Conservation (phyloP, 805 yeast genomes). For the Wickerhamiella parazyma region DNA sequence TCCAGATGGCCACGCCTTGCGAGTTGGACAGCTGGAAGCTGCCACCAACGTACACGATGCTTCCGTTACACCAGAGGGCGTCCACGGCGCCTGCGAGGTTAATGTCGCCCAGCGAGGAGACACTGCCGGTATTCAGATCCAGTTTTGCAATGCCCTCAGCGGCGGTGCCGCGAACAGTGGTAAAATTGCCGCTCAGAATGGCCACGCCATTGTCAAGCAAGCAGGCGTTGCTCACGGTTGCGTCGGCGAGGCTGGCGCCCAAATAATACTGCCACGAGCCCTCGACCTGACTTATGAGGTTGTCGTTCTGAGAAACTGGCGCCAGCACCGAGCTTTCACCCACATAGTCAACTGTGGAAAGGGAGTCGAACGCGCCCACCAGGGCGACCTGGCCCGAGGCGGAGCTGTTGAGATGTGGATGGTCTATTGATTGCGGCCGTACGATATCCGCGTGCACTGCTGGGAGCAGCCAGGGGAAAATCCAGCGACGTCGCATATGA, state of each 20-base stretch:
- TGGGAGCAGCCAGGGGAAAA: slow-evolving; percentile 2
- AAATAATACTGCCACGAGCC: slow-evolving; percentile 12
- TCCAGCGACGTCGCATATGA: slow-evolving; percentile 1
- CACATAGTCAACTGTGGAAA: slow-evolving; percentile 25
- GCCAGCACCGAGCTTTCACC: slow-evolving; percentile 26
- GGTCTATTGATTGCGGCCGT: slow-evolving; percentile 13
- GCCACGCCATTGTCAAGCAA: slow-evolving; percentile 12
- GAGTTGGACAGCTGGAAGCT: slow-evolving; percentile 41
- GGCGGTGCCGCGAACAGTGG: slow-evolving; percentile 6
- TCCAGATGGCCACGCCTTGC: slow-evolving; percentile 52
- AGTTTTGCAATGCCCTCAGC: slow-evolving; percentile 12
- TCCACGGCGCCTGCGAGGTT: slow-evolving; percentile 20
- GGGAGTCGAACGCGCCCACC: slow-evolving; percentile 29
- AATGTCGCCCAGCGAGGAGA: slow-evolving; percentile 8
- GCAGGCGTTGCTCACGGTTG: slow-evolving; percentile 14
- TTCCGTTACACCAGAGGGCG: slow-evolving; percentile 36
- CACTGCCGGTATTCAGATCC: slow-evolving; percentile 11
- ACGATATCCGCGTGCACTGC: neutral
- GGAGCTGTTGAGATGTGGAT: slow-evolving; percentile 17
- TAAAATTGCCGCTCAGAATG: slow-evolving; percentile 17
- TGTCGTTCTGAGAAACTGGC: slow-evolving; percentile 12
- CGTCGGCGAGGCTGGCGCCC: slow-evolving; percentile 18
- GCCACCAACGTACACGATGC: slow-evolving; percentile 69
- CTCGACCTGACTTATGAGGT: slow-evolving; percentile 13
- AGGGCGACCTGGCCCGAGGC: slow-evolving; percentile 23